Percentiles rank a stretch among this genome's conserved stretches.
These are phyloP conservation scores for Aegilops umbellulata DNA, from an alignment of 176 grass and related monocot genomes.

Conservation along the genomic window DNA sequence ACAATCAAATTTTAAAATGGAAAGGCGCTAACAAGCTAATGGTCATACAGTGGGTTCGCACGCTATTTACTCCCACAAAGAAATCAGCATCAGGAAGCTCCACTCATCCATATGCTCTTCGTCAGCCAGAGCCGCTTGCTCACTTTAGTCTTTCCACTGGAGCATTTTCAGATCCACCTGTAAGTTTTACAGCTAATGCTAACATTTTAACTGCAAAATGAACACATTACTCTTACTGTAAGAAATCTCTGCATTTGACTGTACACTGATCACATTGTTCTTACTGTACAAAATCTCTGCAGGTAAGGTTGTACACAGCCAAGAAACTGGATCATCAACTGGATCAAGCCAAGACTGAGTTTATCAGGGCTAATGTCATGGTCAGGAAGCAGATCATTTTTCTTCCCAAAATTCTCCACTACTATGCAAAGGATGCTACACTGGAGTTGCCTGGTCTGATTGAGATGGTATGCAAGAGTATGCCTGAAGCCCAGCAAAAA, in stretches of 20 bases:
- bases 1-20: not conserved
- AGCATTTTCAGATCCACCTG: slow-evolving; percentile 87
- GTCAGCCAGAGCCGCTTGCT: slow-evolving; percentile 58
- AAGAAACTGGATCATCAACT: slow-evolving; percentile 72
- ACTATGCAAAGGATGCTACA: slow-evolving; percentile 74
- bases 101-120: slow-evolving; percentile 63
- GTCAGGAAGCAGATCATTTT: slow-evolving; percentile 65
- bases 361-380: slow-evolving; percentile 65
- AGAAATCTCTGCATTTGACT: slow-evolving; percentile 24
- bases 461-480: slow-evolving; percentile 68
- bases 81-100: slow-evolving; percentile 46
- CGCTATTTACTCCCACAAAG: slow-evolving; percentile 52
- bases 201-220: slow-evolving; percentile 11
- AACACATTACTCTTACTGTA: not conserved
- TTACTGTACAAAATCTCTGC: slow-evolving; percentile 29
- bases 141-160: slow-evolving; percentile 94
- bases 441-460: slow-evolving; percentile 61
- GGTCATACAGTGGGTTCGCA: slow-evolving; percentile 55
- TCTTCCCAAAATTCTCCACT: slow-evolving; percentile 78
- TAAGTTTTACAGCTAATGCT: slow-evolving; percentile 31
- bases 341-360: slow-evolving; percentile 70
- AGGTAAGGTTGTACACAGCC: slow-evolving; percentile 85
- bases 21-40: slow-evolving; percentile 20
- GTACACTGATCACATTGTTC: not conserved
- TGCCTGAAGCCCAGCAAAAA: slow-evolving; percentile 60